Evolutionary conservation across 352 stramenopile species (phyloP).

Genomic region (Phytophthora nicotianae): DNA sequence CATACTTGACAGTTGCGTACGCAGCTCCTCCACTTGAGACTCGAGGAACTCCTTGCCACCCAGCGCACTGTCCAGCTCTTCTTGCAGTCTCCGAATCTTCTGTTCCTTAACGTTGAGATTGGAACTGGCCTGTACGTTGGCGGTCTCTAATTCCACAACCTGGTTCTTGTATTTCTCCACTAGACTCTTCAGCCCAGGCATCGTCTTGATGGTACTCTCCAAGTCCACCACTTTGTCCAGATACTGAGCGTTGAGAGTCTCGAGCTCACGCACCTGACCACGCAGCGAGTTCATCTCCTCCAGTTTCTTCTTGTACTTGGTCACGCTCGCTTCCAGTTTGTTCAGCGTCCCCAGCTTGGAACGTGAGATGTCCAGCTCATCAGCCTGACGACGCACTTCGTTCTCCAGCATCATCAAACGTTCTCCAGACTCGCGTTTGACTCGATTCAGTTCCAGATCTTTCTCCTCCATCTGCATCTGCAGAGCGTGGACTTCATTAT

Average conservation of each 20-base stretch:
- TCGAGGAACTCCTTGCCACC: conserved; percentile 88
- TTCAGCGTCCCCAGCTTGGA: conserved; percentile 81
- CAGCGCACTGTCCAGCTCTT: conserved; percentile 83
- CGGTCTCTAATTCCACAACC: conserved; percentile 85
- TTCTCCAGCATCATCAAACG: conserved; percentile 83
- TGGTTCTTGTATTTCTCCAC: conserved; percentile 91
- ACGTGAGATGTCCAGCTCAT: conserved; percentile 87
- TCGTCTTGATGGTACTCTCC: conserved; percentile 88
- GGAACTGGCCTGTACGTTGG: conserved; percentile 78
- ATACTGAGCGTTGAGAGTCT: conserved; percentile 80
- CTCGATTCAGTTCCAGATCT: conserved; percentile 68
- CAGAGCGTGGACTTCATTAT: conserved; percentile 77
- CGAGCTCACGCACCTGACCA: conserved; percentile 76
- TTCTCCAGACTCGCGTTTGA: conserved; percentile 78
- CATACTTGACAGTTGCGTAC: conserved; percentile 61
- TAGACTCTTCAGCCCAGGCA: conserved; percentile 74
- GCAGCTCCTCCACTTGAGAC: conserved; percentile 82
- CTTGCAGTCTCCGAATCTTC: conserved; percentile 80
- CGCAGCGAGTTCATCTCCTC: conserved; percentile 87
- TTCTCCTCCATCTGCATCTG: conserved; percentile 82
- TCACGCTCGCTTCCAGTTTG: conserved; percentile 80
- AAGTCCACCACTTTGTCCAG: conserved; percentile 86
- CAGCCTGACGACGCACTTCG: conserved; percentile 84
- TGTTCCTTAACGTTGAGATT: conserved; percentile 84
- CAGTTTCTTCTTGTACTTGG: conserved; percentile 88